Percentiles rank a stretch among this genome's conserved stretches.
phyloP scores from a whole-genome alignment of 805 yeast genomes.

The Starmerella ratchasimensis region DNA sequence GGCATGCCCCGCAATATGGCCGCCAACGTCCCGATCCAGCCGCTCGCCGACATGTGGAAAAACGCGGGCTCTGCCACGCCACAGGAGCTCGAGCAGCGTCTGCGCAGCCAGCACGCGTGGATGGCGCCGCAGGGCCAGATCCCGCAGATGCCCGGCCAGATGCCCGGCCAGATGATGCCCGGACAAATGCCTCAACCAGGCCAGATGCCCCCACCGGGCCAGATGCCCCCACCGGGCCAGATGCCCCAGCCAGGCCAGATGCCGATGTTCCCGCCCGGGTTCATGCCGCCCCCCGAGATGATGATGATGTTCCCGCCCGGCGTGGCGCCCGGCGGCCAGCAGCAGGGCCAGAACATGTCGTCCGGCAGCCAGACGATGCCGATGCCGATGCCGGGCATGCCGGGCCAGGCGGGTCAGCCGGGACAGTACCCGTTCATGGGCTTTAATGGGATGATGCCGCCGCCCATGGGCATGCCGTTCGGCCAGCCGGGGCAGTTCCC shows the following conservation, averaged over 20 bases:
- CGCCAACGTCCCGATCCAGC: constrained; percentile 14
- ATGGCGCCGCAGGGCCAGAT: constrained; percentile 2
- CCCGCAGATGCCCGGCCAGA: constrained; percentile 2
- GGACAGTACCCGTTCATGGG: neutral
- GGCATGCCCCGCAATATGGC: neutral
- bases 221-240: neutral
- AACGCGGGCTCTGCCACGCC: constrained; percentile 4
- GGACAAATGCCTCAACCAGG: constrained; percentile 2
- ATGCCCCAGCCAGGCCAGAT: neutral
- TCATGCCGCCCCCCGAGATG: constrained; percentile 3
- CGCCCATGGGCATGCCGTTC: constrained; percentile 5
- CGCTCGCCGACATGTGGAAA: constrained; percentile 16
- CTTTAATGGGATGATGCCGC: neutral
- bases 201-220: neutral
- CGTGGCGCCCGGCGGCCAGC: constrained; percentile 1
- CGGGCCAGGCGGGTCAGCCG: neutral
- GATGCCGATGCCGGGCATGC: constrained; percentile 1
- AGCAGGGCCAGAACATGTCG: too few species aligned
- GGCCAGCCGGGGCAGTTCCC: too few species aligned
- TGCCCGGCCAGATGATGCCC: constrained; percentile 1
- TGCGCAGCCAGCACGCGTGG: constrained; percentile 4
- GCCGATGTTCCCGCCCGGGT: constrained; percentile 1
- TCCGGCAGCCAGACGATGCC: too few species aligned
- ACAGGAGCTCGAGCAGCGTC: constrained; percentile 13
- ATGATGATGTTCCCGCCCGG: neutral